phyloP scores from a whole-genome alignment of 2,329 filamentous ascomycete genomes.

The Aspergillus costaricaensis region DNA sequence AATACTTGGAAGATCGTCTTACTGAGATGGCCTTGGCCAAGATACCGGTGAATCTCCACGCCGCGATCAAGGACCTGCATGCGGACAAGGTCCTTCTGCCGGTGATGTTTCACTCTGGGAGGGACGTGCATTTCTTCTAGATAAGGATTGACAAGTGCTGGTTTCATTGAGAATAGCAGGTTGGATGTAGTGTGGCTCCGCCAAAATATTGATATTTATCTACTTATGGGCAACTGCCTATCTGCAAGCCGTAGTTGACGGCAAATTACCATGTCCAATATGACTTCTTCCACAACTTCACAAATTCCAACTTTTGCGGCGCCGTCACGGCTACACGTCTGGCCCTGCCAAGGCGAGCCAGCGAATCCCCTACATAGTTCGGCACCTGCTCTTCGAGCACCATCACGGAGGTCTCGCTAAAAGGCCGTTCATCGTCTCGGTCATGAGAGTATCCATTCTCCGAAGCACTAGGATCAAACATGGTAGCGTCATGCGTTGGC shows the following conservation, averaged over 20 bases:
- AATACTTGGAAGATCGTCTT: not conserved
- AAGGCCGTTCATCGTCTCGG: slow-evolving; percentile 24
- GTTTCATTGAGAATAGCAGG: not conserved
- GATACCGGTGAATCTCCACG: slow-evolving; percentile 8
- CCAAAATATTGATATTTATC: not conserved
- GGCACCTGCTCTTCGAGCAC: slow-evolving; percentile 67
- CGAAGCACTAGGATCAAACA: too few relatives aligned
- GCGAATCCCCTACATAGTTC: slow-evolving; percentile 77
- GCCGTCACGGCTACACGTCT: slow-evolving; percentile 86
- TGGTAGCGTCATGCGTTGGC: not conserved
- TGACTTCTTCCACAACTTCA: slow-evolving; percentile 66
- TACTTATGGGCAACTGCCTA: not conserved
- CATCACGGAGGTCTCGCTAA: slow-evolving; percentile 23
- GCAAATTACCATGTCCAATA: slow-evolving; percentile 30
- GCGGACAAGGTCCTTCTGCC: not conserved
- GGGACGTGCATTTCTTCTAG: slow-evolving; percentile 13
- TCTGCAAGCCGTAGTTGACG: not conserved
- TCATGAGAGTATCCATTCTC: slow-evolving; percentile 45
- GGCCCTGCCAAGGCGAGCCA: slow-evolving; percentile 83
- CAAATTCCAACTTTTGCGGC: slow-evolving; percentile 78
- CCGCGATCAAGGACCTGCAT: slow-evolving; percentile 8
- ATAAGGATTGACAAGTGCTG: not conserved
- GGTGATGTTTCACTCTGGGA: slow-evolving; percentile 13
- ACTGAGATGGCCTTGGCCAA: not conserved
- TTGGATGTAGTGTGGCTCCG: not conserved